A percentile compares a stretch with the other conserved stretches of the same genome.
Conservation (phyloP, 257 asterid species). For the Gynochthodes officinalis region DNA sequence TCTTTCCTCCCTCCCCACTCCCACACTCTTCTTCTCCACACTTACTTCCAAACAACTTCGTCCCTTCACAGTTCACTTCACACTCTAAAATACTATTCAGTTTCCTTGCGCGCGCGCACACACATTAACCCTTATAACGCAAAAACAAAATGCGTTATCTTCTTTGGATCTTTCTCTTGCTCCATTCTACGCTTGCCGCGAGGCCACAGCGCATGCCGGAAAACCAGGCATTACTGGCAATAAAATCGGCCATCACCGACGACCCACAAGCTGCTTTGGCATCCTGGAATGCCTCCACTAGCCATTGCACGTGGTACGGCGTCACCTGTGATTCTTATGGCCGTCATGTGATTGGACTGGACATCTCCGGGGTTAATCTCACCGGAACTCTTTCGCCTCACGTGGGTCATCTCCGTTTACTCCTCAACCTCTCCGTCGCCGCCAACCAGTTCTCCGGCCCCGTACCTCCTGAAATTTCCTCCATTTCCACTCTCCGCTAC, state of each 20-base stretch:
- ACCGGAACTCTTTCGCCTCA: constrained; percentile 55
- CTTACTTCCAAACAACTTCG: background rate
- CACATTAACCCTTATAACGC: background rate
- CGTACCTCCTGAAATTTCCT: constrained; percentile 55
- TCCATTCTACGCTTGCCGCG: constrained; percentile 35
- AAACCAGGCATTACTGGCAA: constrained; percentile 51
- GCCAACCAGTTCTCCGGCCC: constrained; percentile 60
- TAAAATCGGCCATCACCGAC: constrained; percentile 62
- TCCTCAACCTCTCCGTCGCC: constrained; percentile 56
- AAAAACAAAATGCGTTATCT: constrained; percentile 41
- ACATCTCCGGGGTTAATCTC: constrained; percentile 60
- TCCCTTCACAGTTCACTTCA: background rate
- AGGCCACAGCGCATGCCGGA: constrained; percentile 46
- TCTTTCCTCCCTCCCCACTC: background rate
- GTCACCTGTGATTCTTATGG: constrained; percentile 63
- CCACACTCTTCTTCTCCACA: background rate
- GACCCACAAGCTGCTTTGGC: constrained; percentile 61
- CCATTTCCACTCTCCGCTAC: constrained; percentile 44
- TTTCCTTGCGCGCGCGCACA: background rate
- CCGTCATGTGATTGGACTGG: constrained; percentile 65
- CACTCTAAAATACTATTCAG: background rate
- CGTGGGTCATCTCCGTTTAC: constrained; percentile 57
- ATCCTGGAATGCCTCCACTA: constrained; percentile 56
- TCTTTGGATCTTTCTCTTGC: constrained; percentile 38
- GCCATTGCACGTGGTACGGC: constrained; percentile 70